Conservation (phyloP, 148 eudicot genomes). For the Amaranthus hypochondriacus region DNA sequence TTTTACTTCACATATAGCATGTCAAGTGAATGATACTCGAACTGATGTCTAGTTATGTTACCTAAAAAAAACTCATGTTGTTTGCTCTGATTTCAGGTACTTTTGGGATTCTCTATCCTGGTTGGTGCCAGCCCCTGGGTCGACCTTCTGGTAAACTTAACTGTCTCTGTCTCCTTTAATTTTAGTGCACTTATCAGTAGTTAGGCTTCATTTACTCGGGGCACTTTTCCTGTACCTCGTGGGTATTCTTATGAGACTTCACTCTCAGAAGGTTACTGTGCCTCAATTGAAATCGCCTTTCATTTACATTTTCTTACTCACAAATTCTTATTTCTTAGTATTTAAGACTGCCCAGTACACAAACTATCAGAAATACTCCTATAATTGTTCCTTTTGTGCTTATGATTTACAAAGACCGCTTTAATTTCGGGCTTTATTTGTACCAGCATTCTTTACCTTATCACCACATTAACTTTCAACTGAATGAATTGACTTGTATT, state of each 20-base stretch:
- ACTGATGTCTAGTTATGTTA: not conserved
- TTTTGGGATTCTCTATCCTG: constrained; percentile 88
- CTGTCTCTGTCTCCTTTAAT: not conserved
- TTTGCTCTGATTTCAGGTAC: constrained; percentile 50
- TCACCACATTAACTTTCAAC: too few species aligned
- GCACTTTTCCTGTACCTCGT: not conserved
- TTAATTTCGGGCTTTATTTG: too few species aligned
- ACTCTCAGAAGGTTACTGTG: not conserved
- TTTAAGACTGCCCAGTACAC: too few species aligned
- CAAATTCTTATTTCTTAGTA: too few species aligned
- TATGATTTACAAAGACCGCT: too few species aligned
- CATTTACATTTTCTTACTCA: too few species aligned
- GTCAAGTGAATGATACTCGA: not conserved
- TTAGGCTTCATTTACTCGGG: not conserved
- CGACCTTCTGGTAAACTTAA: constrained; percentile 65
- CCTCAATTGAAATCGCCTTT: too few species aligned
- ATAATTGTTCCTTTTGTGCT: too few species aligned
- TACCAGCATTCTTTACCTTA: too few species aligned
- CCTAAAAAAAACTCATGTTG: not conserved
- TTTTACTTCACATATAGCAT: not conserved
- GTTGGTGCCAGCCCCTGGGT: constrained; percentile 99
- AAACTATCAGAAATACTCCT: too few species aligned
- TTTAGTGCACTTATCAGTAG: not conserved
- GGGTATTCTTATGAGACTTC: too few species aligned
- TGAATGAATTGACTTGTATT: too few species aligned